A percentile compares a stretch with the other conserved stretches of the same genome.
Evolutionary conservation across 2,329 filamentous ascomycete genomes (phyloP).

Genomic region (Trichophyton rubrum): DNA sequence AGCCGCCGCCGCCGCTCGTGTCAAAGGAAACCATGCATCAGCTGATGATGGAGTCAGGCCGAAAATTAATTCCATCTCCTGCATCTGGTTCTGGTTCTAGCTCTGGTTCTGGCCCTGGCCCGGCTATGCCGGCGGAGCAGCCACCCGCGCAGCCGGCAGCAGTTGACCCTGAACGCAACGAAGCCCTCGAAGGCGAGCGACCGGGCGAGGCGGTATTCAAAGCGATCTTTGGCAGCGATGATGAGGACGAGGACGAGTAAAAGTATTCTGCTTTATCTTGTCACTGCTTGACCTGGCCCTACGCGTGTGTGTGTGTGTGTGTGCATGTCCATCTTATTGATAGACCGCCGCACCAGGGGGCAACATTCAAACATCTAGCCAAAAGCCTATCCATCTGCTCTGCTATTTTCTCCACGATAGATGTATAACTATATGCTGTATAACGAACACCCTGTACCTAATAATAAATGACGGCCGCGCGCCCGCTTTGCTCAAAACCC

Average conservation of each 20-base stretch:
- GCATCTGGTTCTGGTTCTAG: background rate
- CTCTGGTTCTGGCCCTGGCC: background rate
- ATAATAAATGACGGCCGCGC: no score
- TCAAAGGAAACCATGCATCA: conserved; percentile 44
- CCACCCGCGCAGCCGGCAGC: conserved; percentile 18
- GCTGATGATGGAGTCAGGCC: conserved; percentile 39
- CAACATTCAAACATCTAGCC: no score
- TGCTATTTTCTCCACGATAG: background rate
- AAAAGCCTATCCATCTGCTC: no score
- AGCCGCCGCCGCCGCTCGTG: conserved; percentile 36
- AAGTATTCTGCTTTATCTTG: background rate
- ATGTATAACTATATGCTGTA: background rate
- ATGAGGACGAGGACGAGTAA: conserved; percentile 46
- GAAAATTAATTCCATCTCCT: background rate
- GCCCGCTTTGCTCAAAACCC: no score
- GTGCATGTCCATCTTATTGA: background rate
- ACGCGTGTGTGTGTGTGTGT: background rate
- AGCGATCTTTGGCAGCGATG: conserved; percentile 85
- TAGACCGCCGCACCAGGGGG: background rate
- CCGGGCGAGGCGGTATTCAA: conserved; percentile 74
- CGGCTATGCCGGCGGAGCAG: conserved; percentile 5
- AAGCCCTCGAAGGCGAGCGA: conserved; percentile 59
- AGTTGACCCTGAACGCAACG: conserved; percentile 63
- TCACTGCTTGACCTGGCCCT: no score
- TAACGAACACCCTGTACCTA: background rate